Conservation (phyloP, 371 early-diverging fungal genomes). For the Funneliformis caledonium region DNA sequence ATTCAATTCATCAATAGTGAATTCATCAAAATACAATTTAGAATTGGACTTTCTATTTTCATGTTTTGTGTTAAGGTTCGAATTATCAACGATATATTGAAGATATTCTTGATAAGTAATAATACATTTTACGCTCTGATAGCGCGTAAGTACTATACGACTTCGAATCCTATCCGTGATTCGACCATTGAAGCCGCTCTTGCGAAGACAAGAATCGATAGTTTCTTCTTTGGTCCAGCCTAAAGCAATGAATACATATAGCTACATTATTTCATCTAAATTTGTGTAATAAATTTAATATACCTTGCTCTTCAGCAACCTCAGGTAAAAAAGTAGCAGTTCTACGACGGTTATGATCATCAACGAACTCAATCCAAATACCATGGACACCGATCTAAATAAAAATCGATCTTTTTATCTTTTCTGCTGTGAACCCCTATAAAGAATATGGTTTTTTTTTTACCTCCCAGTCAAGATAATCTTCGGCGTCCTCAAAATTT, state of each 20-base stretch:
- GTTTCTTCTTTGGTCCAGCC: constrained; percentile 87
- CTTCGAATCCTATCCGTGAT: constrained; percentile 64
- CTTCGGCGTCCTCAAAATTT: constrained; percentile 76
- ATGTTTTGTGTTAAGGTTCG: not conserved
- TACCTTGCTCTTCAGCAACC: constrained; percentile 67
- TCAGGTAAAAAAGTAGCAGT: constrained; percentile 94
- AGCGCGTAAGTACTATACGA: constrained; percentile 74
- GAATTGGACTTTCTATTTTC: not conserved
- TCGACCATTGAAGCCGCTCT: constrained; percentile 75
- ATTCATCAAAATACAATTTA: not conserved
- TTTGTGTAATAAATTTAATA: constrained; percentile 10
- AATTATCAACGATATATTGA: constrained; percentile 11
- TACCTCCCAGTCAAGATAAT: constrained; percentile 88
- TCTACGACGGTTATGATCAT: constrained; percentile 54
- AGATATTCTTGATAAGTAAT: constrained; percentile 71
- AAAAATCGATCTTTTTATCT: not conserved
- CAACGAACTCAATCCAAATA: constrained; percentile 85
- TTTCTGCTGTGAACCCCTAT: not conserved
- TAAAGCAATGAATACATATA: constrained; percentile 43
- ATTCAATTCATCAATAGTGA: not conserved
- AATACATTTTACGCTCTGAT: constrained; percentile 74
- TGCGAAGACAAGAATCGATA: constrained; percentile 81
- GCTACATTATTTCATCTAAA: constrained; percentile 39
- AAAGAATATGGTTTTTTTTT: not conserved
- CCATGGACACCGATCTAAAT: constrained; percentile 82